Base-by-base conservation (phyloP, 2,329 filamentous ascomycete species). In the Colletotrichum tropicale region DNA sequence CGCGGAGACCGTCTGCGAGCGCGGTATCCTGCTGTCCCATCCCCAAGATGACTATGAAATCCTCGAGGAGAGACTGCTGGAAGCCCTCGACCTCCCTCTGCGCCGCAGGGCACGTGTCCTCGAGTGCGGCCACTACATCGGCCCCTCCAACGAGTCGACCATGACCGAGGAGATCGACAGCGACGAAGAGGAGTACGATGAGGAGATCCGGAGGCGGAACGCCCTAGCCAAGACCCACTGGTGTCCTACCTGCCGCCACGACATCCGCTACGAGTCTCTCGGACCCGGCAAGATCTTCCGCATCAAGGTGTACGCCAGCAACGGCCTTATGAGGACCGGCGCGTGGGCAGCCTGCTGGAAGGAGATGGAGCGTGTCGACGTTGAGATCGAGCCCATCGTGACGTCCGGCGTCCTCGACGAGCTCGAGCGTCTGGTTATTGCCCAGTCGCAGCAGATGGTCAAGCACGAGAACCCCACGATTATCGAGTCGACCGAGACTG, bases 351-450 rank as follows among this genome's bases (percentile, higher is more conserved):
- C 96, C 3, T 96, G 95, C 74, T 99, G 96, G 96, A 94, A 92
- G 79, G 96, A 98, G 84, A 99, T 99, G 97, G 97, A 99, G 85
- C 91, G 96, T n/a, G 95, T 98, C 1, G 97, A 99, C 81, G 95
- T 98, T 2, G 96, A 98, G 84, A 91, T 99, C 68, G 92, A 94
- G 80, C 94, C 97, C 5, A 91, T 93, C 81, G 89, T 96, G 13
- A 90, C 92, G 21, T 83, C 90, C 0, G 84, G 87, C 2, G 81
- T 93, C 15, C 36, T 78, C 9, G 88, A 89, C 21, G 91, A 92
- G 78, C 85, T 96, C 24, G 90, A 92, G 74, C 86, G 85, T n/a
- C 84, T 93, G 10, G 87, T 86, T 48, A 84, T 85, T 9, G 84
- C 86, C 43, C 85, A 87, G 71, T 76, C 74, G 3, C 86, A 90